Evolutionary conservation across 495 filamentous ascomycete species (phyloP), one percentile per base, ranked within the genome.

Genomic region (Penicillium paxilli): DNA sequence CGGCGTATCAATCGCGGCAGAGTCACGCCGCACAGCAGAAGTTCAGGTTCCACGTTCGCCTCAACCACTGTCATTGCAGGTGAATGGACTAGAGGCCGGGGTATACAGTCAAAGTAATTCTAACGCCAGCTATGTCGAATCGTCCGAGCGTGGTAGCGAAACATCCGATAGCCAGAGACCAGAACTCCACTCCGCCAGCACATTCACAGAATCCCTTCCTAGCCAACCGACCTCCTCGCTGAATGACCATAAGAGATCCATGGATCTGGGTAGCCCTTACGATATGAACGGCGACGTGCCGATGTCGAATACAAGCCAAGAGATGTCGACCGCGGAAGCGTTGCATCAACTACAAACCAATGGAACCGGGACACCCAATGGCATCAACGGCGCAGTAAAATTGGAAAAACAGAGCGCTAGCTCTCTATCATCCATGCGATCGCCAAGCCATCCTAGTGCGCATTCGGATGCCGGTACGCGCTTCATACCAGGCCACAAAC

Each of bases 401-500:
- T 35, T 49, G 1, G 59, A 58, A 20, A 46, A 52, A 24, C 44
- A 54, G 2, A 42, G 33, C 46, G 52, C 62, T 49, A 47, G 44
- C 38, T 55, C 54, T 12, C 41, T 48, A 22, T 52, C 57, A 14
- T 57, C 57, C 7, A 26, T 30, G 6, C 33, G 37, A 33, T 58
- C 59, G 14, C 38, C 49, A 25, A 57, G 41, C 4, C 12, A 47
- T 54, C 46, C 46, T 26, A 46, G 20, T n/a, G 30, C 52, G 23
- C 49, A 44, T 44, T 51, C 55, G n/a, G 42, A 44, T 35, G 44
- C 47, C 17, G 60, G 55, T 32, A 47, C 32, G 20, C 44, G 49
- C 33, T 51, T 55, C 49, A 56, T 49, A 20, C 52, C 56, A 10
- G 67, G 75, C 8, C 76, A 78, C 21, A 89, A 89, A 64, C 76